These are phyloP conservation scores for Pyropia yezoensis DNA, from an alignment of 23 red algal genomes.

Conservation along the genomic window DNA sequence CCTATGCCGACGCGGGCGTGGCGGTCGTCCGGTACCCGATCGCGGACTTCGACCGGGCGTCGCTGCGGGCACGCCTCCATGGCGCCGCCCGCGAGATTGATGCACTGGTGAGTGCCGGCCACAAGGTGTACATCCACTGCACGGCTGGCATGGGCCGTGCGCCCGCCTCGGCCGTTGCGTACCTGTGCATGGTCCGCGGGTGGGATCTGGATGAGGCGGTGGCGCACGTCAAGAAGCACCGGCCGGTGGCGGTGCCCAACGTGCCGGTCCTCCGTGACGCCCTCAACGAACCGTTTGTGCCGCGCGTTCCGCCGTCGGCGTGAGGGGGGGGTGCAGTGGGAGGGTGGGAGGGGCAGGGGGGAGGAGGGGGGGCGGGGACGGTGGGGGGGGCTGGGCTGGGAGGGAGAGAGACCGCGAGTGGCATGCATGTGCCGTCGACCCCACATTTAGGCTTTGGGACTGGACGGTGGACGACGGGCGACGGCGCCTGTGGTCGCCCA, in stretches of 20 bases:
- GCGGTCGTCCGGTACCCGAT: constrained; percentile 40
- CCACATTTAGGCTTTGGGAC: no score
- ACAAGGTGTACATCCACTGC: constrained; percentile 76
- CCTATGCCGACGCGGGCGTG: constrained; percentile 36
- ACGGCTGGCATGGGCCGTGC: constrained; percentile 89
- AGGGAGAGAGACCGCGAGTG: no score
- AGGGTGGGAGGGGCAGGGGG: no score
- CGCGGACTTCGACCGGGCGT: constrained; percentile 62
- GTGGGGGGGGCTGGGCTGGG: no score
- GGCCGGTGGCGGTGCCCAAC: constrained; percentile 74
- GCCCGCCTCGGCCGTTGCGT: constrained; percentile 66
- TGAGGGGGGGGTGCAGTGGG: no score
- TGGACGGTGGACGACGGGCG: no score
- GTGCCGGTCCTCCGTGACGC: constrained; percentile 59
- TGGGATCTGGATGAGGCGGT: constrained; percentile 57
- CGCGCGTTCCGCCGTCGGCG: no score
- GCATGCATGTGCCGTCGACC: no score
- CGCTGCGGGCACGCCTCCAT: constrained; percentile 28
- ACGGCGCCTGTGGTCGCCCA: no score
- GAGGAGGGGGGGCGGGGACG: no score
- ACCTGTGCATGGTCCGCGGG: constrained; percentile 48
- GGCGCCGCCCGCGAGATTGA: constrained; percentile 34
- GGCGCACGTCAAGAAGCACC: constrained; percentile 52
- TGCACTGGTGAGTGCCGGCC: constrained; percentile 10
- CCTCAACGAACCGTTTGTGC: constrained; percentile 16